These are phyloP conservation scores for Fusarium heterosporum DNA, from an alignment of 2,329 filamentous ascomycete species.

Conservation along the genomic window DNA sequence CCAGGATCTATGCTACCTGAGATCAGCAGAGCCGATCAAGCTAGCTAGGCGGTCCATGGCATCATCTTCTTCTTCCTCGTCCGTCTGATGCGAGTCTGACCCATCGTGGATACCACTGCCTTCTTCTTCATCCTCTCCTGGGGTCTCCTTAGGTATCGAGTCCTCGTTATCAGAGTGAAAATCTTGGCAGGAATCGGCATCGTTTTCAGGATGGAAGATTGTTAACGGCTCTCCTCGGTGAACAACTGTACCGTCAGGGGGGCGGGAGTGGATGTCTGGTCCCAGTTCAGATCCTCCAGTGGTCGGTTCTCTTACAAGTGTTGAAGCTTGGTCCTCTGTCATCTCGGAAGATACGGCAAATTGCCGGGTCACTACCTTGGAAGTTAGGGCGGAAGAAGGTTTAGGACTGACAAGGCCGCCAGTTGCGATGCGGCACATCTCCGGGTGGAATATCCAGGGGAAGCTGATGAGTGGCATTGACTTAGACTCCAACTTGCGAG, in stretches of 20 bases:
- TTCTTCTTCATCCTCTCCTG: neutral
- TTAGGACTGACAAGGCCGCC: constrained; percentile 38
- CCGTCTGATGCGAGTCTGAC: neutral
- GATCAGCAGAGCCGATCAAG: constrained; percentile 20
- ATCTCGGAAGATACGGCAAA: neutral
- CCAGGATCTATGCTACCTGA: neutral
- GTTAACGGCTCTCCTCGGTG: constrained; percentile 37
- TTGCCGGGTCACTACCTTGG: constrained; percentile 4
- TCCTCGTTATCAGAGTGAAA: neutral
- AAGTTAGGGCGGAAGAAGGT: constrained; percentile 29
- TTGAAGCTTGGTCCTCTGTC: neutral
- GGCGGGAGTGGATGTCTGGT: constrained; percentile 21
- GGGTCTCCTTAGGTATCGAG: neutral
- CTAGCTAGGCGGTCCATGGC: constrained; percentile 40
- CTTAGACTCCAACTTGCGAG: constrained; percentile 49
- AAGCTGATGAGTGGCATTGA: constrained; percentile 89
- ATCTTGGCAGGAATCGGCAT: neutral
- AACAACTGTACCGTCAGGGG: constrained; percentile 36
- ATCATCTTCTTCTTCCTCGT: constrained; percentile 19
- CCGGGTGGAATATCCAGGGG: constrained; percentile 86
- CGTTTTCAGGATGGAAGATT: constrained; percentile 30
- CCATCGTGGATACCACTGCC: neutral
- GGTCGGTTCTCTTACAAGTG: neutral
- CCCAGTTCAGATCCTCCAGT: constrained; percentile 2
- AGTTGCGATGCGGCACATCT: constrained; percentile 55